Evolutionary conservation across 2,329 filamentous ascomycete species (phyloP), one percentile per base, ranked within the genome.

Genomic region (Alternaria atra): DNA sequence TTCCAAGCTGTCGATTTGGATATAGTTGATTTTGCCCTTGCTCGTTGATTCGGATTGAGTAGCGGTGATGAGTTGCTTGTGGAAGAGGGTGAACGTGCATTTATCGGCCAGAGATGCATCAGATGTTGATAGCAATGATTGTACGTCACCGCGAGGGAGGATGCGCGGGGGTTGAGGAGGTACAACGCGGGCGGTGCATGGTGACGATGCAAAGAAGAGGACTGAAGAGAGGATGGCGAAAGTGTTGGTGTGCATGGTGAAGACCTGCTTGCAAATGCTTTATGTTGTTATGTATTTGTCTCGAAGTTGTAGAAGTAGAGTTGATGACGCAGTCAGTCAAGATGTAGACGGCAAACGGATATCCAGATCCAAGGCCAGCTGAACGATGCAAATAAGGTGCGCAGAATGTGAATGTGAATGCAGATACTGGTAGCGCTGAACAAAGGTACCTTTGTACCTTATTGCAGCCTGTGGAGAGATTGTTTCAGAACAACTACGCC

Each of bases 21-120:
- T 60, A 48, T 69, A 69, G 42, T 63, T 63, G 35, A 17, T 48
- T 17, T 30, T 46, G 5, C 12, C 42, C 25, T 40, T 17, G 53
- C 13, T 37, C 35, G 46, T 3, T 5, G 46, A 50, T 2, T 34
- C 12, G n/a, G 46, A 20, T 3, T 27, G 27, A 20, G 52, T 25
- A 27, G 42, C n/a, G 30, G 37, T 17, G 23, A 15, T 34, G 23
- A 34, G 39, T 50, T 67, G 67, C 30, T 64, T 67, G 25, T 71
- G 68, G 43, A 43, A 65, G 37, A 69, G 58, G 20, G 53, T 63
- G 52, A 69, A 69, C 0, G 64, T 69, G 59, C 68, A 71, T 50
- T 63, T 61, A 5, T 62, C 23, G 3, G 40, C 37, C 9, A 61
- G 51, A 10, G 50, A 39, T 27, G 48, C 52, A 30, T 25, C 17